phyloP scores from a whole-genome alignment of 1,284 basidiomycete genomes.

The Ustilago lituana region DNA sequence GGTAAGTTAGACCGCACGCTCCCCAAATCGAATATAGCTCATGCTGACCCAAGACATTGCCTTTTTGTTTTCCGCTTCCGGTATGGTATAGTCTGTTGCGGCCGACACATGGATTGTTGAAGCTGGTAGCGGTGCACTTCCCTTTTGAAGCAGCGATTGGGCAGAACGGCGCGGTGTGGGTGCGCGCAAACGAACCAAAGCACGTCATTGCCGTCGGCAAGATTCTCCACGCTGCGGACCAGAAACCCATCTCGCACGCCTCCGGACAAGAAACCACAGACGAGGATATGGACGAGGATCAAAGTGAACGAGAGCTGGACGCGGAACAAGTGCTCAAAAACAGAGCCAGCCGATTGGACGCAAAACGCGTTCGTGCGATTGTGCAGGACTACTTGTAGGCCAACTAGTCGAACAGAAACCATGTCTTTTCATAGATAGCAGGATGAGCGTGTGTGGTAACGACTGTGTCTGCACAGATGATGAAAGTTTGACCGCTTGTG shows the following conservation, averaged over 20 bases:
- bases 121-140: conserved; percentile 51
- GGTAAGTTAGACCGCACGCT: conserved; percentile 13
- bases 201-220: conserved; percentile 57
- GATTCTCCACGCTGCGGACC: conserved; percentile 51
- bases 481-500: no score
- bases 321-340: conserved; percentile 28
- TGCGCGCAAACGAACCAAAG: conserved; percentile 33
- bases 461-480: no score
- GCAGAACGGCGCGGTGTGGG: conserved; percentile 61
- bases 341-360: conserved; percentile 21
- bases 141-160: conserved; percentile 65
- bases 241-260: background rate
- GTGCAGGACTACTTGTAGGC: conserved; percentile 26
- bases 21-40: no score
- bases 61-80: background rate
- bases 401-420: background rate
- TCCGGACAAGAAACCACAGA: background rate
- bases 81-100: conserved; percentile 33
- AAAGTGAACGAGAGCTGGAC: conserved; percentile 8
- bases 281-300: background rate
- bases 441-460: no score
- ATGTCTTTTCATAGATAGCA: no score
- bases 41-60: no score
- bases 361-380: conserved; percentile 15
- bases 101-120: conserved; percentile 48